phyloP scores from a whole-genome alignment of 2,329 filamentous ascomycete species.

The Aspergillus versicolor region DNA sequence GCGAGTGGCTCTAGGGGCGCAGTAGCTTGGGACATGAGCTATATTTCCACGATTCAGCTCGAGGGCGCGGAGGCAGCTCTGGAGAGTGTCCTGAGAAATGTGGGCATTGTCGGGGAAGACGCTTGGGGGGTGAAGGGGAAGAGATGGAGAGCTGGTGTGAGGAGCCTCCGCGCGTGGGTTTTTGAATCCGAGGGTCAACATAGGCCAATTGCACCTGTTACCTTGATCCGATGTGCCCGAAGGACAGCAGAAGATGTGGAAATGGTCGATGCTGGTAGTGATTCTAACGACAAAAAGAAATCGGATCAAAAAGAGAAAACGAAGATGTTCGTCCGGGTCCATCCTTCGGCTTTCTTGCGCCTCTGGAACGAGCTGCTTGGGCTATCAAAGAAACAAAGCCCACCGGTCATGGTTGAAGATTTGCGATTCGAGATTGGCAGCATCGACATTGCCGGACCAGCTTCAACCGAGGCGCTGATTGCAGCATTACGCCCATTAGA shows the following conservation, averaged over 20 bases:
- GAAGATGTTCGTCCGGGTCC: slow-evolving; percentile 69
- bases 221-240: slow-evolving; percentile 70
- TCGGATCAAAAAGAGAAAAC: slow-evolving; percentile 41
- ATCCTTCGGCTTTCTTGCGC: slow-evolving; percentile 72
- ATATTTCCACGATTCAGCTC: slow-evolving; percentile 81
- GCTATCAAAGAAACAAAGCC: slow-evolving; percentile 60
- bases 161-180: slow-evolving; percentile 58
- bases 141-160: slow-evolving; percentile 68
- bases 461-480: slow-evolving; percentile 74
- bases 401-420: slow-evolving; percentile 63
- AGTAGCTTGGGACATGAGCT: slow-evolving; percentile 91
- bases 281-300: slow-evolving; percentile 17
- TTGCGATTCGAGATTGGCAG: slow-evolving; percentile 71
- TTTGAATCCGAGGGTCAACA: slow-evolving; percentile 55
- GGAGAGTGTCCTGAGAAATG: slow-evolving; percentile 61
- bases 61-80: slow-evolving; percentile 67
- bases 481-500: slow-evolving; percentile 60
- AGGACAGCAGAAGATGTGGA: slow-evolving; percentile 32
- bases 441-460: slow-evolving; percentile 69
- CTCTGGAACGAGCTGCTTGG: slow-evolving; percentile 62
- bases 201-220: slow-evolving; percentile 68
- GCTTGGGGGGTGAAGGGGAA: slow-evolving; percentile 63
- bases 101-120: slow-evolving; percentile 61
- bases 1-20: slow-evolving; percentile 72
- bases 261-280: slow-evolving; percentile 32